Percentiles rank a stretch among this genome's conserved stretches.
Evolutionary conservation across 495 filamentous ascomycete species (phyloP).

Genomic region (Jackrogersella multiformis): DNA sequence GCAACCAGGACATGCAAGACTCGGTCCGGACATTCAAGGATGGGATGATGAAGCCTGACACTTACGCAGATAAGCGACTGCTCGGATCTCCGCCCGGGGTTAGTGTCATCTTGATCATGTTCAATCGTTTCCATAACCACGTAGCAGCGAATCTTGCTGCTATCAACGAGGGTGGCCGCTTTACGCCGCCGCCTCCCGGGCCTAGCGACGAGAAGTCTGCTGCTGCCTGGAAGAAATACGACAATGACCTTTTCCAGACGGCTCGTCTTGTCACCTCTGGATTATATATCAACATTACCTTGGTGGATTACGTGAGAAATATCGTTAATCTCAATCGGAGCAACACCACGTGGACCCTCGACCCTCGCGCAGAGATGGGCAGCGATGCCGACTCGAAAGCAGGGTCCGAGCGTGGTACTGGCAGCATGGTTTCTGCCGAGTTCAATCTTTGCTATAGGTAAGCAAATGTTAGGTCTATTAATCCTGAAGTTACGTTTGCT

Average conservation of each 20-base stretch:
- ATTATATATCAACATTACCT: slow-evolving; percentile 80
- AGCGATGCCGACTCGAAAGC: slow-evolving; percentile 55
- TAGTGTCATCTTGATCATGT: slow-evolving; percentile 75
- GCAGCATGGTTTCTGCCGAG: slow-evolving; percentile 77
- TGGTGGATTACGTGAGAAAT: slow-evolving; percentile 83
- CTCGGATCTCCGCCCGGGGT: slow-evolving; percentile 88
- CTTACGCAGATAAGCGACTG: slow-evolving; percentile 78
- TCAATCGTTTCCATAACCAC: slow-evolving; percentile 81
- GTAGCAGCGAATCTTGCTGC: slow-evolving; percentile 67
- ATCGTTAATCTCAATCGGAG: slow-evolving; percentile 80
- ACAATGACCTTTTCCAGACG: slow-evolving; percentile 85
- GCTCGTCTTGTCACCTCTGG: slow-evolving; percentile 79
- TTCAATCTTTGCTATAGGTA: slow-evolving; percentile 63
- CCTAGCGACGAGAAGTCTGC: slow-evolving; percentile 59
- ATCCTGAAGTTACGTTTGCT: slow-evolving; percentile 19
- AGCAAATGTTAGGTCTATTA: background rate
- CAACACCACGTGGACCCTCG: slow-evolving; percentile 80
- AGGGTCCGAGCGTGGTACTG: slow-evolving; percentile 65
- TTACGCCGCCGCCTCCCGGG: slow-evolving; percentile 61
- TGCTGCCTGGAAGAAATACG: slow-evolving; percentile 71
- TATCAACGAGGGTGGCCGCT: slow-evolving; percentile 78
- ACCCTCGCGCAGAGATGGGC: slow-evolving; percentile 69
- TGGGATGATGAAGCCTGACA: slow-evolving; percentile 85
- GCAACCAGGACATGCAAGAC: slow-evolving; percentile 78
- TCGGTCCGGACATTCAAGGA: slow-evolving; percentile 79